Evolutionary conservation across 106 monocot genomes (phyloP), one percentile per base, ranked within the genome.

Genomic region (Narthecium ossifragum): DNA sequence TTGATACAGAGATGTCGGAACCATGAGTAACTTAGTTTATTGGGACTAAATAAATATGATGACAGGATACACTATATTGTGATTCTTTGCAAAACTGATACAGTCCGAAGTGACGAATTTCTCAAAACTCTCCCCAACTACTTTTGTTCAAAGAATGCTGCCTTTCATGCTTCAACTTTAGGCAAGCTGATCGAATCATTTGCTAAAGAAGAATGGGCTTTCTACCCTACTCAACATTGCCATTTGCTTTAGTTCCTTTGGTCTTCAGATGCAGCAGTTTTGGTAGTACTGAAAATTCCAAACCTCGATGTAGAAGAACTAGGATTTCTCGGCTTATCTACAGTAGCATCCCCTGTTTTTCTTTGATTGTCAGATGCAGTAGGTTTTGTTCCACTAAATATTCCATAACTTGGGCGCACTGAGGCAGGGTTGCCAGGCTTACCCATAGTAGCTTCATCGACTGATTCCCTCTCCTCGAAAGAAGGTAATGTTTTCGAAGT

Each of bases 311-410:
- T 20, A 32, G 55, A 12, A 5, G 36, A 38, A 58, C 18, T 24
- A 58, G 37, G 14, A 38, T 38, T 32, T 24, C 21, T 22, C 0
- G 37, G 34, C 33, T n/a, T 56, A 6, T n/a, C 56, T 18, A 34
- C 18, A 31, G 31, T 46, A 26, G 23, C 14, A 23, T 45, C 57
- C 52, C 27, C 53, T 21, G 8, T 14, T 21, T 47, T 58, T 28
- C 33, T 50, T 31, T 61, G 57, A 43, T 46, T 57, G 48, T 20
- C 20, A 63, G 71, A 55, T 20, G 54, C 31, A 41, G 41, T 23
- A 33, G 55, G 52, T 31, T 66, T 54, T 15, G 61, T 34, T 21
- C 23, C 21, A 30, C 60, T 74, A 22, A 68, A 75, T 26, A 63
- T 67, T 34, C 74, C 74, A 54, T 61, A 63, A 17, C 28, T 72